phyloP scores from a whole-genome alignment of 2,329 filamentous ascomycete genomes.

The Dothistroma pini region DNA sequence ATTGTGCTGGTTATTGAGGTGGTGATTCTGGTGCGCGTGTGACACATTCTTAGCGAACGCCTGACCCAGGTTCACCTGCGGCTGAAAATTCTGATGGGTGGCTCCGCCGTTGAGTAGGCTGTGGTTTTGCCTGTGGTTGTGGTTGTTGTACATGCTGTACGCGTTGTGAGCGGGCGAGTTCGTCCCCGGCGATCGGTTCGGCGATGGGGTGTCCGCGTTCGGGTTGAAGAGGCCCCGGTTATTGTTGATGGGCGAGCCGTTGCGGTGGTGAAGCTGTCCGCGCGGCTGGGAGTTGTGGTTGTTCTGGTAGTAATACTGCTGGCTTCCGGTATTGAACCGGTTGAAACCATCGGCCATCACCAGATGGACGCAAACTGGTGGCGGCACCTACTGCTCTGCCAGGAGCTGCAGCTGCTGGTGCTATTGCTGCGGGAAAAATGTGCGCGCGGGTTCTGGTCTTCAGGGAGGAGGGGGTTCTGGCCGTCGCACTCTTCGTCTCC shows the following conservation, averaged over 20 bases:
- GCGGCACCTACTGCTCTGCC: conserved; percentile 16
- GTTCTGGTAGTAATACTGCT: conserved; percentile 56
- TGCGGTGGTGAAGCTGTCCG: conserved; percentile 44
- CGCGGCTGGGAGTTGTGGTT: conserved; percentile 45
- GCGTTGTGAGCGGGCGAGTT: conserved; percentile 55
- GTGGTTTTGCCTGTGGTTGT: conserved; percentile 63
- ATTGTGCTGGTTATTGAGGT: conserved; percentile 43
- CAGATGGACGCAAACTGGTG: conserved; percentile 32
- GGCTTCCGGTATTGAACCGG: conserved; percentile 60
- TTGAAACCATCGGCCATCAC: conserved; percentile 68
- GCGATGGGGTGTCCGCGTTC: conserved; percentile 52
- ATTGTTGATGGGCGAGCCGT: conserved; percentile 45
- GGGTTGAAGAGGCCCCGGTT: conserved; percentile 42
- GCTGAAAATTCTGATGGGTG: conserved; percentile 52
- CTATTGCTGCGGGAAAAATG: conserved; percentile 21
- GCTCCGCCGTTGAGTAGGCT: conserved; percentile 71
- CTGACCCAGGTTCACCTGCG: conserved; percentile 63
- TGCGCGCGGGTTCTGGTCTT: conserved; percentile 20
- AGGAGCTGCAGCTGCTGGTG: conserved; percentile 5
- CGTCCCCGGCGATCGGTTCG: conserved; percentile 55
- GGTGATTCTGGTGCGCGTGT: conserved; percentile 41
- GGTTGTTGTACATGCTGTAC: conserved; percentile 77
- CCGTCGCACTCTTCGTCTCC: conserved; percentile 46
- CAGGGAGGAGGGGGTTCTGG: conserved; percentile 44
- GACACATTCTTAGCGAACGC: conserved; percentile 60